Conservation (phyloP, 441 rosid genomes). For the Populus tomentosa region DNA sequence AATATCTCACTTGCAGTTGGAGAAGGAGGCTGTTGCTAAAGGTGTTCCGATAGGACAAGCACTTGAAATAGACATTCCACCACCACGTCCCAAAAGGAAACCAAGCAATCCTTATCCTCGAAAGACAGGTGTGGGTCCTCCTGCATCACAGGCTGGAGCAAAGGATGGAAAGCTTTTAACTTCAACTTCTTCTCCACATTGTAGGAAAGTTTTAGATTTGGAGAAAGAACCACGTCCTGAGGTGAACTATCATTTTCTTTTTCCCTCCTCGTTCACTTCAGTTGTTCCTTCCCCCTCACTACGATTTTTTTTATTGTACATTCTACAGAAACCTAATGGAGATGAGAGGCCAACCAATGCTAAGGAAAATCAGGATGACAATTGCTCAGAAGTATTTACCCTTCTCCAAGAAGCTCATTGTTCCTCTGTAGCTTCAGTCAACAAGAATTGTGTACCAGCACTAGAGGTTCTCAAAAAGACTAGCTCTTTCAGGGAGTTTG, state of each 20-base stretch:
- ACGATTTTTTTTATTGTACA: slow-evolving; percentile 12
- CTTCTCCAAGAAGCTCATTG: slow-evolving; percentile 47
- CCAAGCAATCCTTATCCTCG: slow-evolving; percentile 95
- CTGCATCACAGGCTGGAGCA: slow-evolving; percentile 37
- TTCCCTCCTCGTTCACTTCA: slow-evolving; percentile 6
- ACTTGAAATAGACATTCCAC: slow-evolving; percentile 83
- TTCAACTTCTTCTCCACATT: slow-evolving; percentile 37
- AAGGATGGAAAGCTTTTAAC: slow-evolving; percentile 54
- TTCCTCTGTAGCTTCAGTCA: slow-evolving; percentile 49
- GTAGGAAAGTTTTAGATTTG: slow-evolving; percentile 54
- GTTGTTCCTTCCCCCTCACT: slow-evolving; percentile 1
- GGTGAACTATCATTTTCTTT: slow-evolving; percentile 35
- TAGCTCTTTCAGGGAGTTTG: slow-evolving; percentile 51
- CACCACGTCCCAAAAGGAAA: slow-evolving; percentile 98
- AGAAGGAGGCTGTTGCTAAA: slow-evolving; percentile 89
- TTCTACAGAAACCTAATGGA: slow-evolving; percentile 44
- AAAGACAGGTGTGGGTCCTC: slow-evolving; percentile 47
- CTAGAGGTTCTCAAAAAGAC: slow-evolving; percentile 30
- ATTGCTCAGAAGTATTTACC: slow-evolving; percentile 59
- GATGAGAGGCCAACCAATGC: slow-evolving; percentile 39
- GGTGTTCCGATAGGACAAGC: slow-evolving; percentile 78
- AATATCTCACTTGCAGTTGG: slow-evolving; percentile 55
- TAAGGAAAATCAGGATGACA: slow-evolving; percentile 56
- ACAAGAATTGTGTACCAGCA: slow-evolving; percentile 35
- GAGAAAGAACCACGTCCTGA: slow-evolving; percentile 61